Evolutionary conservation across 179 eudicot genomes (phyloP), one percentile per base, ranked within the genome.

Genomic region (Heliamphora pulchella): DNA sequence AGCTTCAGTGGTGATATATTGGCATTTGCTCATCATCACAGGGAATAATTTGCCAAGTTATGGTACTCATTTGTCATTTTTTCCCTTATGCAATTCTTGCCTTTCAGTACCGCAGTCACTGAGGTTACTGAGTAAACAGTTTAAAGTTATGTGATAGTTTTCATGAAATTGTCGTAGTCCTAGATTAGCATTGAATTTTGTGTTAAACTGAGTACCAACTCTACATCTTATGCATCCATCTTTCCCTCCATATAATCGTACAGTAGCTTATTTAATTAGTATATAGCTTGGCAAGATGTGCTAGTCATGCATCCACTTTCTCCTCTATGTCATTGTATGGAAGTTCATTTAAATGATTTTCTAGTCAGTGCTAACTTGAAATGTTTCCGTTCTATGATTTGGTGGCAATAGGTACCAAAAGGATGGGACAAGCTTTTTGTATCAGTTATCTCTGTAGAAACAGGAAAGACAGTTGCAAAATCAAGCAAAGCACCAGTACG

Each of bases 401-500:
- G 41, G 71, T 67, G 58, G 61, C 65, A 75, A 69, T 85, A 95
- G 98, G 97, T 93, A 79, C 98, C 98, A 15, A 92, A 90, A 83
- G 97, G 94, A 86, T 95, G 97, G 98, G 98, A 95, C 85, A 95
- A 87, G 88, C 97, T 95, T 51, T 86, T 86, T 51, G 87, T 95
- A 79, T 87, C 90, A 54, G 63, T 91, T 53, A 81, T 88, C 68
- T 89, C 89, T 20, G 86, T 82, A 63, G 97, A 92, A 85, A 91
- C 97, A n/a, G 98, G 97, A 76, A 95, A 89, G 82, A 84, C 91
- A 31, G 70, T 90, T 67, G 88, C 85, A n/a, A 93, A 90, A 76
- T 86, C 88, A 67, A 90, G 89, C 66, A 93, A 95, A 84, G 84
- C 91, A 67, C 81, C 87, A 8, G 92, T 90, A 17, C 87, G 85